A percentile compares a stretch with the other conserved stretches of the same genome.
phyloP scores from a whole-genome alignment of 805 yeast genomes.

The Candida namnaoensis region DNA sequence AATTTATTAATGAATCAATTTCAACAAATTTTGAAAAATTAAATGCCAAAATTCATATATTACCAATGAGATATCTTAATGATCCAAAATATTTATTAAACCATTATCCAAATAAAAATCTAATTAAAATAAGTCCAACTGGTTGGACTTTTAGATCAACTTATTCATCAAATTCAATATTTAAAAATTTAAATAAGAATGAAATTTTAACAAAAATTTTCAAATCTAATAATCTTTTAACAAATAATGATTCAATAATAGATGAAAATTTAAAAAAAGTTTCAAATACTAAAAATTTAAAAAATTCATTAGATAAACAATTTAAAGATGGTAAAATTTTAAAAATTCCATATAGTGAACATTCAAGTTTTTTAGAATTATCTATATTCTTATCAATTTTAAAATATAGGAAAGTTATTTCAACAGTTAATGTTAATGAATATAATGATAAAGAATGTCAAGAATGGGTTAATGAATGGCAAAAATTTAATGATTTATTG shows the following conservation, averaged over 20 bases:
- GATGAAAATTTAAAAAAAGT: background rate
- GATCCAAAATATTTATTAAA: conserved; percentile 21
- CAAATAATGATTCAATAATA: background rate
- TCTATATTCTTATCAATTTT: conserved; percentile 51
- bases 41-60: conserved; percentile 64
- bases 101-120: conserved; percentile 11
- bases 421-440: conserved; percentile 71
- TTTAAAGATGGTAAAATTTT: conserved; percentile 18
- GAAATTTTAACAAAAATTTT: background rate
- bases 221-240: background rate
- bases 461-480: conserved; percentile 27
- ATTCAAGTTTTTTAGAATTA: conserved; percentile 81
- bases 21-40: too few species aligned
- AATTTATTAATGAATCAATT: too few species aligned
- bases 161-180: too few species aligned
- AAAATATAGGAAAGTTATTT: conserved; percentile 46
- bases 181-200: background rate
- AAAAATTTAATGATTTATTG: conserved; percentile 20
- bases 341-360: conserved; percentile 86
- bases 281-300: too few species aligned
- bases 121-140: conserved; percentile 77
- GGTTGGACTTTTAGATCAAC: conserved; percentile 71
- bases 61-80: conserved; percentile 52
- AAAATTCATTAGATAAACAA: background rate
- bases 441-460: conserved; percentile 20